Conservation (phyloP, 2,329 filamentous ascomycete genomes). For the Ascocoryne sarcoides region DNA sequence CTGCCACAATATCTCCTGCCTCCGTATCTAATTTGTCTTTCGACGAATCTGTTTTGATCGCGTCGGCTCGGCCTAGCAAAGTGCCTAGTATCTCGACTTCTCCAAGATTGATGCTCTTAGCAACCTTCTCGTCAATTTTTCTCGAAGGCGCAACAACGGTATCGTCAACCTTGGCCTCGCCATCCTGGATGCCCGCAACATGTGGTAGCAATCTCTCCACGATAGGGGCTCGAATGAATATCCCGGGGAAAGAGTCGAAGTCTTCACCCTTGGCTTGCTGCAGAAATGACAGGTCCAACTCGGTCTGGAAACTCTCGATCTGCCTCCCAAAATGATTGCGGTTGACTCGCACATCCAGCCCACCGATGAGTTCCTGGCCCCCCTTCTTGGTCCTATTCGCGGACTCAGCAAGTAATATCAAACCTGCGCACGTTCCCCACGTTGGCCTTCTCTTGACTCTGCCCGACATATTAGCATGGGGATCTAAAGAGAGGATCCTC, state of each 20-base stretch:
- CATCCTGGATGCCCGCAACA: constrained; percentile 24
- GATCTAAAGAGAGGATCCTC: neutral
- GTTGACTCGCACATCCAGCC: constrained; percentile 81
- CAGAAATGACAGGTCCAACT: constrained; percentile 66
- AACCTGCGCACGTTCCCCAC: constrained; percentile 93
- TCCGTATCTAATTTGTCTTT: constrained; percentile 31
- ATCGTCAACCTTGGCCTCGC: constrained; percentile 35
- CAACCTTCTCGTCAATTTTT: constrained; percentile 14
- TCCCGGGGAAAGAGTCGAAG: constrained; percentile 59
- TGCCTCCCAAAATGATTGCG: constrained; percentile 94
- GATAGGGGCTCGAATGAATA: constrained; percentile 92
- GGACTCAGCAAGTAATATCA: constrained; percentile 82
- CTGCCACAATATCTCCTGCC: constrained; percentile 74
- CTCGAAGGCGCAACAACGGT: constrained; percentile 26
- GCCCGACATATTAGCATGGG: neutral
- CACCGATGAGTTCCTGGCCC: constrained; percentile 88
- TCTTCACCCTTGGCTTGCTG: constrained; percentile 22
- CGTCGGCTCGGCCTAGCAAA: constrained; percentile 36
- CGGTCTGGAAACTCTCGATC: constrained; percentile 79
- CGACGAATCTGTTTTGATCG: constrained; percentile 32
- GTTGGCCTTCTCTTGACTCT: constrained; percentile 71
- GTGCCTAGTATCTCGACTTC: constrained; percentile 43
- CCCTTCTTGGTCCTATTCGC: constrained; percentile 84
- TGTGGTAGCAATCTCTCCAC: constrained; percentile 69
- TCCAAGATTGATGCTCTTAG: constrained; percentile 14